Conservation (phyloP, 495 filamentous ascomycete species). For the Emericellopsis terricola region DNA sequence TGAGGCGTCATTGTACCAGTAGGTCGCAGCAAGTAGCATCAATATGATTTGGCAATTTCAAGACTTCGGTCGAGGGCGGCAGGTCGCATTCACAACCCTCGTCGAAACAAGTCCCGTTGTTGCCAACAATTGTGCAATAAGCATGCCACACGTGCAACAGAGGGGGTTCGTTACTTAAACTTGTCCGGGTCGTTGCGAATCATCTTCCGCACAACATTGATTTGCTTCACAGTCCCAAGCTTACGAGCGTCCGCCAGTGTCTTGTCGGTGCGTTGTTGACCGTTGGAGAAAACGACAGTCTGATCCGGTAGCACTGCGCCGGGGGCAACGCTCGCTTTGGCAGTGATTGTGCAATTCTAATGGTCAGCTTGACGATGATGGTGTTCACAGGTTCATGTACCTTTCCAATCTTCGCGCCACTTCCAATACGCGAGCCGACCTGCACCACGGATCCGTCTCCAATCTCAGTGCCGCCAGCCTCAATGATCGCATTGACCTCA, state of each 20-base stretch:
- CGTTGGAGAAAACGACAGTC: constrained; percentile 47
- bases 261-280: constrained; percentile 34
- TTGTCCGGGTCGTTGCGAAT: constrained; percentile 45
- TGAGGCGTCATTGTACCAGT: neutral
- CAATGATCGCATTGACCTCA: constrained; percentile 42
- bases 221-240: constrained; percentile 38
- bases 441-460: constrained; percentile 47
- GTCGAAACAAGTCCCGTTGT: too few relatives aligned
- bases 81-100: too few relatives aligned
- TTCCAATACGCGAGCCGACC: constrained; percentile 39
- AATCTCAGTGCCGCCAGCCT: constrained; percentile 36
- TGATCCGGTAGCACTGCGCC: constrained; percentile 41
- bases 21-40: neutral
- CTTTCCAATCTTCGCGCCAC: constrained; percentile 45
- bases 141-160: neutral
- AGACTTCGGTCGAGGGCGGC: too few relatives aligned
- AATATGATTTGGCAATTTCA: too few relatives aligned
- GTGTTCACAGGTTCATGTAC: constrained; percentile 16
- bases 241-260: constrained; percentile 33
- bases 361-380: constrained; percentile 9
- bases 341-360: constrained; percentile 36
- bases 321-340: constrained; percentile 28
- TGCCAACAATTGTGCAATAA: too few relatives aligned
- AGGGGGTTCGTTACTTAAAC: constrained; percentile 18
- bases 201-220: constrained; percentile 41